Base-by-base conservation (phyloP, 768 basidiomycete species). In the Podaxis sp. region DNA sequence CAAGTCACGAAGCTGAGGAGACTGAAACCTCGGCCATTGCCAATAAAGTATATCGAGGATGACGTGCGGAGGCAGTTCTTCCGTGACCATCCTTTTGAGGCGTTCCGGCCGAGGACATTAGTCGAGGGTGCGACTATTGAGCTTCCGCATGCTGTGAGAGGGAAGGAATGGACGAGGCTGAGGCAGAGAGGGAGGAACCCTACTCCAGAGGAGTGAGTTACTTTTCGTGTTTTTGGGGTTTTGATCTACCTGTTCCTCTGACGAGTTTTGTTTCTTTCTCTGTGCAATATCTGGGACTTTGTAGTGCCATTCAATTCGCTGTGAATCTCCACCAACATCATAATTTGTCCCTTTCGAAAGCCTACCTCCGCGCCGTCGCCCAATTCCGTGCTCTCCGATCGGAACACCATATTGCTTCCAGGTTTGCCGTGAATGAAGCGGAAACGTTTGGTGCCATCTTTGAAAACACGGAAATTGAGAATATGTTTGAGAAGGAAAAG, bases 1-100 rank as follows among this genome's bases (percentile, higher is more conserved):
- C 64, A 67, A 40, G 46, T 67, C 9, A 57, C 68, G 46, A 64
- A 70, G 5, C 61, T 65, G 28, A 35, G 36, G 36, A 61, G 27
- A 37, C 18, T 54, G 40, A 79, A 76, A 59, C 70, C 72, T 57
- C 74, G 74, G 44, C 66, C 77, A 37, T 62, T 82, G 50, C 81
- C 82, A 10, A 81, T 98, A 54, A 77, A 79, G 57, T 97, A 95
- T 70, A 61, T 90, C 42, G 93, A 96, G 70, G 97, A 99, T 72
- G 79, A 83, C 63, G 77, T 98, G 61, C 86, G 97, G 37, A 80
- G 85, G 57, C 91, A 92, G 71, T 98, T 99, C 80, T 98, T 95
- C 78, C 79, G 80, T 44, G 97, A 99, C 76, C 95, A 97, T 71
- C 95, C 97, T 5, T 97, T 97, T 69, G 95, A 99, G 75, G 89